Evolutionary conservation across 2,329 filamentous ascomycete genomes (phyloP).

Genomic region (Chaetomium globosum): DNA sequence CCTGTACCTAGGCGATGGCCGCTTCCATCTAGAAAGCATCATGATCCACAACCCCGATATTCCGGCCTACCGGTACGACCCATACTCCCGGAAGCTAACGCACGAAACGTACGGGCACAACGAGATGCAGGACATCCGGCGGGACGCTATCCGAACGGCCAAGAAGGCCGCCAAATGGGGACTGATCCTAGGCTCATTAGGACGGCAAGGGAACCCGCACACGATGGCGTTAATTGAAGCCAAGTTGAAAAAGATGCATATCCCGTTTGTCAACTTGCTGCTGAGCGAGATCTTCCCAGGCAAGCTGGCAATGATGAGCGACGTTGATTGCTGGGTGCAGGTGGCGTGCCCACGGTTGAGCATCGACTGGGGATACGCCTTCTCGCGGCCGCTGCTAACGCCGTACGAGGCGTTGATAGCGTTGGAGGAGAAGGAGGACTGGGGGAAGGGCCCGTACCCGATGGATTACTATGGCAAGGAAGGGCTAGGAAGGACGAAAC

Average conservation of each 20-base stretch:
- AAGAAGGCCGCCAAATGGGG: conserved; percentile 86
- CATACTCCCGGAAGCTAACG: conserved; percentile 89
- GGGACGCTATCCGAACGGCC: conserved; percentile 74
- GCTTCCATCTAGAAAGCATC: conserved; percentile 95
- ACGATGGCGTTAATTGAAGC: conserved; percentile 86
- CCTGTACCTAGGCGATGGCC: conserved; percentile 86
- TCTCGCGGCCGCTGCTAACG: conserved; percentile 82
- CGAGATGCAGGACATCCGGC: conserved; percentile 82
- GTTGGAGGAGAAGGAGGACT: conserved; percentile 77
- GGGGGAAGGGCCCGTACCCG: conserved; percentile 77
- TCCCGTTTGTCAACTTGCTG: conserved; percentile 81
- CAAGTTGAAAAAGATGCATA: conserved; percentile 68
- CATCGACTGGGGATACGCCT: conserved; percentile 99
- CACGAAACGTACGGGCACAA: conserved; percentile 89
- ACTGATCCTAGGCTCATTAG: conserved; percentile 87
- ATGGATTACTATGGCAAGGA: conserved; percentile 99
- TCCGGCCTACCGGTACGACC: conserved; percentile 94
- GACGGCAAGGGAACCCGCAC: conserved; percentile 92
- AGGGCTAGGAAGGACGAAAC: conserved; percentile 78
- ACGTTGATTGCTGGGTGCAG: conserved; percentile 98
- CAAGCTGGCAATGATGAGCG: conserved; percentile 88
- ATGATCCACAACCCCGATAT: conserved; percentile 97
- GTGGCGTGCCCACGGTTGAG: conserved; percentile 95
- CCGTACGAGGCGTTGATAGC: conserved; percentile 94
- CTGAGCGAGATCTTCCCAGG: conserved; percentile 96